Conservation (phyloP, 148 eudicot genomes). For the Salicornia ramosissima region DNA sequence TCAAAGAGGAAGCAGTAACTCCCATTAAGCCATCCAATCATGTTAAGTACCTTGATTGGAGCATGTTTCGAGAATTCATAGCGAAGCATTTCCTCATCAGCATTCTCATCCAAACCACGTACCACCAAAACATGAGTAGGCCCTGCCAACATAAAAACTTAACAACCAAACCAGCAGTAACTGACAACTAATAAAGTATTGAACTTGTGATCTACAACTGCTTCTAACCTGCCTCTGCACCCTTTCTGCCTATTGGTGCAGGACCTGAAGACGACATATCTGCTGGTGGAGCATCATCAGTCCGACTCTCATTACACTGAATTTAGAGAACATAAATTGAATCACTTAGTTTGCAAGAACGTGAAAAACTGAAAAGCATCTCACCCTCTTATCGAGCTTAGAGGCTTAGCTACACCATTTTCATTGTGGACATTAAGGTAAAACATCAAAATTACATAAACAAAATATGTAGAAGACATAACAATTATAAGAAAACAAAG, state of each 20-base stretch:
- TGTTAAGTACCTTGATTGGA: constrained; percentile 67
- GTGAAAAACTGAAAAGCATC: constrained; percentile 12
- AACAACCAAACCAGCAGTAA: constrained; percentile 16
- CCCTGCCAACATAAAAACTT: constrained; percentile 41
- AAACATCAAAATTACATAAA: too few species aligned
- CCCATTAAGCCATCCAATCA: constrained; percentile 1
- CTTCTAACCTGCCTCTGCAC: constrained; percentile 77
- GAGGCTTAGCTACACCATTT: neutral
- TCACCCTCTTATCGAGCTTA: neutral
- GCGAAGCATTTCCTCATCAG: constrained; percentile 99
- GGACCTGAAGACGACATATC: constrained; percentile 73
- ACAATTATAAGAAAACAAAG: too few species aligned
- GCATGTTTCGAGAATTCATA: constrained; percentile 97
- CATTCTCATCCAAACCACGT: constrained; percentile 98
- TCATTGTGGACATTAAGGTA: too few species aligned
- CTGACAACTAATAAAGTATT: neutral
- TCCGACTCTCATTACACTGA: constrained; percentile 91
- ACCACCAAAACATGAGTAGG: constrained; percentile 97
- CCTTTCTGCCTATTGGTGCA: constrained; percentile 58
- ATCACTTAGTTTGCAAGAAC: neutral
- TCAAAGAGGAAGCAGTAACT: neutral
- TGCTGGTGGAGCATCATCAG: constrained; percentile 91
- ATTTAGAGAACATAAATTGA: constrained; percentile 11
- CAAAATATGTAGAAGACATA: too few species aligned
- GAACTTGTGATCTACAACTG: constrained; percentile 11